phyloP scores from a whole-genome alignment of 805 yeast species.

The Lachancea cidri region DNA sequence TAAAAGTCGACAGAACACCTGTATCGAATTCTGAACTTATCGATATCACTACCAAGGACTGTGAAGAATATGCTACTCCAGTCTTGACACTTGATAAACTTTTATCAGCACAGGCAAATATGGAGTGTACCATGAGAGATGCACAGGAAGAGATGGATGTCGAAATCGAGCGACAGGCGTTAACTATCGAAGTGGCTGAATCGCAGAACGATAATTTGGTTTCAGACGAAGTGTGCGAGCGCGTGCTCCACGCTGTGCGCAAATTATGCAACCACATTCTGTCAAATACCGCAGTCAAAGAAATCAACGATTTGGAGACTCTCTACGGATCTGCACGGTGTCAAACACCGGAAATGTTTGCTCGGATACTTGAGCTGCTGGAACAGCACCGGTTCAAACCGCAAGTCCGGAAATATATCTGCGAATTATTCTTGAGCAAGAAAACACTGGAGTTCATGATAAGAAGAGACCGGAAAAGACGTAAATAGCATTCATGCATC shows the following conservation, averaged over 20 bases:
- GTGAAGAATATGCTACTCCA: constrained; percentile 5
- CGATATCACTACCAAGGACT: background rate
- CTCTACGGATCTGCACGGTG: constrained; percentile 46
- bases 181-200: constrained; percentile 6
- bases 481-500: constrained; percentile 11
- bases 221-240: constrained; percentile 28
- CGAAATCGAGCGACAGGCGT: constrained; percentile 7
- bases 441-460: constrained; percentile 48
- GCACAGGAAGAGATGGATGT: constrained; percentile 6
- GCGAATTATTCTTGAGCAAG: constrained; percentile 56
- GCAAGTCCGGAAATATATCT: constrained; percentile 56
- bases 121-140: constrained; percentile 9
- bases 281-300: constrained; percentile 51
- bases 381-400: constrained; percentile 57
- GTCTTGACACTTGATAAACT: constrained; percentile 11
- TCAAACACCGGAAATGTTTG: constrained; percentile 51
- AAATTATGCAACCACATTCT: constrained; percentile 52
- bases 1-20: background rate
- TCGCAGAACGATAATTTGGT: constrained; percentile 6
- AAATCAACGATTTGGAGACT: constrained; percentile 49
- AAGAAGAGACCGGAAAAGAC: constrained; percentile 33
- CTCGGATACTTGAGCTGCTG: constrained; percentile 45
- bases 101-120: constrained; percentile 4
- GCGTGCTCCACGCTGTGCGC: constrained; percentile 39
- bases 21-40: background rate